Percentiles rank a stretch among this genome's conserved stretches.
Conservation (phyloP, 2,329 filamentous ascomycete species). For the Pseudogymnoascus pannorum region DNA sequence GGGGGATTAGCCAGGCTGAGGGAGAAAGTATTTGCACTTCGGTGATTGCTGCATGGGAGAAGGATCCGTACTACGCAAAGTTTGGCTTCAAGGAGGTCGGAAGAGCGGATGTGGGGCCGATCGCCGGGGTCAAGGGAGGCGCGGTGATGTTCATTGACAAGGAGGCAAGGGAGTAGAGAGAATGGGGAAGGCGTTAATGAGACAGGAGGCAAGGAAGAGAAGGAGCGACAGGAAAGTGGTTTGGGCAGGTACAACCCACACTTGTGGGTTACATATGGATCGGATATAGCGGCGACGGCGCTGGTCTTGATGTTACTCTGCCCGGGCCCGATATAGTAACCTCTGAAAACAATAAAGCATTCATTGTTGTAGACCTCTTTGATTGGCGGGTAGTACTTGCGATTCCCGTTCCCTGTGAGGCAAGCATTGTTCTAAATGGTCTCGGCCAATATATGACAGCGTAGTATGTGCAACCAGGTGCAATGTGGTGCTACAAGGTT, state of each 20-base stretch:
- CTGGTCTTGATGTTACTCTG: neutral
- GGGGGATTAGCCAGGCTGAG: slow-evolving; percentile 34
- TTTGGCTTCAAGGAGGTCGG: slow-evolving; percentile 29
- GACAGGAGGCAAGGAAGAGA: neutral
- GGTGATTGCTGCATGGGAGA: slow-evolving; percentile 33
- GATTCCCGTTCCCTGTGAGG: neutral
- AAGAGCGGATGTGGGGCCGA: slow-evolving; percentile 27
- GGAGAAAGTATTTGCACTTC: slow-evolving; percentile 33
- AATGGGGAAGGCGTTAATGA: neutral
- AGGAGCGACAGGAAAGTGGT: neutral
- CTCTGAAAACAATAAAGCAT: neutral
- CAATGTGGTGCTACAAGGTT: neutral
- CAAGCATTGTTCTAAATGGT: neutral
- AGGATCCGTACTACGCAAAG: slow-evolving; percentile 34
- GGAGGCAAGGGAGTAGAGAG: neutral
- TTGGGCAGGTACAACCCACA: neutral
- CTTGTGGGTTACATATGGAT: neutral
- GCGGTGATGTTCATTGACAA: slow-evolving; percentile 26
- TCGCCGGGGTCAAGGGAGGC: slow-evolving; percentile 27
- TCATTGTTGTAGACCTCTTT: neutral
- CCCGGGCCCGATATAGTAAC: neutral
- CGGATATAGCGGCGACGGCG: neutral
- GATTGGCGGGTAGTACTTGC: neutral
- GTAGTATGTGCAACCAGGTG: neutral
- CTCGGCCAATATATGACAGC: neutral